phyloP scores from a whole-genome alignment of 495 filamentous ascomycete species.

The Talaromyces nanjingensis region DNA sequence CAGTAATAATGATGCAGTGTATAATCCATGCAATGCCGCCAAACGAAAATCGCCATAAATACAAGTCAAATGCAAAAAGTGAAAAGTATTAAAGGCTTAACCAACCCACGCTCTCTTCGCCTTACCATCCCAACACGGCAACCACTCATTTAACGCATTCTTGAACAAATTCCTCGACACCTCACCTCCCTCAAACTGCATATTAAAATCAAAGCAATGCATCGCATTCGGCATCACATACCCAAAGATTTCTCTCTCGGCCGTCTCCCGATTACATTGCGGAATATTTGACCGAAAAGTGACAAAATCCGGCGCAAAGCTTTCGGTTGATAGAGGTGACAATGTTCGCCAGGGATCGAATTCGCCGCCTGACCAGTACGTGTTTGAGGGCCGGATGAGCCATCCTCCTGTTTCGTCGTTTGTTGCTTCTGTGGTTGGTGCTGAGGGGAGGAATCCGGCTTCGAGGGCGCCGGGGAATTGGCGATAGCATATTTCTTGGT shows the following conservation, averaged over 20 bases:
- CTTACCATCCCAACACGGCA: constrained; percentile 32
- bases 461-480: constrained; percentile 44
- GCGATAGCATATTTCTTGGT: constrained; percentile 44
- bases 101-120: constrained; percentile 2
- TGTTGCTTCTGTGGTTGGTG: constrained; percentile 27
- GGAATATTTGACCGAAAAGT: constrained; percentile 35
- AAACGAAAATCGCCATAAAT: not conserved
- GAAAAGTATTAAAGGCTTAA: not conserved
- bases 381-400: constrained; percentile 51
- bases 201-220: constrained; percentile 48
- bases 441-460: constrained; percentile 35
- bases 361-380: constrained; percentile 47
- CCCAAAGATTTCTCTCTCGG: constrained; percentile 38
- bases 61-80: not conserved
- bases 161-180: constrained; percentile 29
- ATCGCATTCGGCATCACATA: constrained; percentile 39
- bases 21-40: not conserved
- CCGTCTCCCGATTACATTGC: constrained; percentile 35
- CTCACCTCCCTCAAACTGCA: constrained; percentile 19
- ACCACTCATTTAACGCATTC: constrained; percentile 39
- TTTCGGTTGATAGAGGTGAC: constrained; percentile 38
- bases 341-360: constrained; percentile 55
- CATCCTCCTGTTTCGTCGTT: constrained; percentile 48
- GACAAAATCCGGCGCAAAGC: constrained; percentile 31
- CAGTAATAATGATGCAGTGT: not conserved